These are phyloP conservation scores for Pythium volutum DNA, from an alignment of 352 stramenopile species.

Conservation along the genomic window DNA sequence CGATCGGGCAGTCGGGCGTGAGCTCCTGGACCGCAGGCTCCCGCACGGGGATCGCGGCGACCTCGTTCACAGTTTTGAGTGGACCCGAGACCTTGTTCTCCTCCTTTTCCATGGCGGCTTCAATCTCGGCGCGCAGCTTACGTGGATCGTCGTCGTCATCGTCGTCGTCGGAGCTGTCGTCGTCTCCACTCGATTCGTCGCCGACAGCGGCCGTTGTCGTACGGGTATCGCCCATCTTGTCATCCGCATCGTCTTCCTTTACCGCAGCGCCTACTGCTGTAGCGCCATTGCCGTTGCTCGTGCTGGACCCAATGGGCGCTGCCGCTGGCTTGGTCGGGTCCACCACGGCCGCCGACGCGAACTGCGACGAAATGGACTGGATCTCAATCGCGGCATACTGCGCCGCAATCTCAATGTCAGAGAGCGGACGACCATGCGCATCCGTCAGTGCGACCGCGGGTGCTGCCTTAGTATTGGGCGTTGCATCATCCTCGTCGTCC, in stretches of 20 bases:
- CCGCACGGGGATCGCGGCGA: conserved; percentile 48
- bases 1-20: conserved; percentile 65
- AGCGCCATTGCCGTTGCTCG: neutral
- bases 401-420: conserved; percentile 33
- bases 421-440: conserved; percentile 18
- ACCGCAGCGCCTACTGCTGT: neutral
- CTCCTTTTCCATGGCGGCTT: conserved; percentile 73
- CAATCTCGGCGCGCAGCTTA: conserved; percentile 67
- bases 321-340: conserved; percentile 19
- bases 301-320: neutral
- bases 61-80: conserved; percentile 65
- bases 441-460: conserved; percentile 13
- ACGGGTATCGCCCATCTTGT: conserved; percentile 9
- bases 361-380: conserved; percentile 29
- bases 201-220: conserved; percentile 8
- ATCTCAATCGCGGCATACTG: conserved; percentile 34
- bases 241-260: conserved; percentile 3
- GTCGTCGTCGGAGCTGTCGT: conserved; percentile 31
- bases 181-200: conserved; percentile 11
- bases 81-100: conserved; percentile 47
- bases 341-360: conserved; percentile 23
- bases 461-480: neutral
- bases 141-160: conserved; percentile 26
- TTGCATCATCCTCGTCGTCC: conserved; percentile 10
- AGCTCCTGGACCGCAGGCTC: conserved; percentile 64